phyloP scores from a whole-genome alignment of 2,329 filamentous ascomycete species.

The Colletotrichum gloeosporioides region DNA sequence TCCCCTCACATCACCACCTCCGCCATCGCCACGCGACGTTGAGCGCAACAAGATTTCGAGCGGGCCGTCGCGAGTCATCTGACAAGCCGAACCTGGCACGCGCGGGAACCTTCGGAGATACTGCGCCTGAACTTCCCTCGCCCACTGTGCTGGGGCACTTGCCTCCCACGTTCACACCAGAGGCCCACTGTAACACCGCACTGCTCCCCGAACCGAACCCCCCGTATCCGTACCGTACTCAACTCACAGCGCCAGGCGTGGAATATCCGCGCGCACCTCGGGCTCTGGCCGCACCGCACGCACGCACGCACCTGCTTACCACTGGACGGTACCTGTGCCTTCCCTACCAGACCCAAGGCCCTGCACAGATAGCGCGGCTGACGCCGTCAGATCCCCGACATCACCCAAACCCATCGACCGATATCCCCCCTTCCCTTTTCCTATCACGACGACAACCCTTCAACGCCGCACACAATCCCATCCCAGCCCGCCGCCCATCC shows the following conservation, averaged over 20 bases:
- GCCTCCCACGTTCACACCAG: neutral
- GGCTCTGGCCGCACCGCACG: neutral
- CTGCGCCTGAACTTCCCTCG: neutral
- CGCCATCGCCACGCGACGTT: neutral
- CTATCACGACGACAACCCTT: neutral
- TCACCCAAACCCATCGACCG: constrained; percentile 10
- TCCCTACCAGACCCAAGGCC: neutral
- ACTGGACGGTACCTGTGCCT: neutral
- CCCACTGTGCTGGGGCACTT: neutral
- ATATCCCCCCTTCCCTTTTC: constrained; percentile 8
- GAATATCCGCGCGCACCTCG: neutral
- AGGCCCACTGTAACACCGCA: neutral
- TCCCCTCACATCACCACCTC: neutral
- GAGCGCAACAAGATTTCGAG: constrained; percentile 8
- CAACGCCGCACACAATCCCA: neutral
- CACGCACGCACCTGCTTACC: neutral
- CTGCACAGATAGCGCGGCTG: constrained; percentile 22
- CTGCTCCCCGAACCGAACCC: neutral
- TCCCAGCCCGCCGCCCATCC: neutral
- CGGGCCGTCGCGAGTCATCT: constrained; percentile 21
- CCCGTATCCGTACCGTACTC: constrained; percentile 3
- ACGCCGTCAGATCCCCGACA: constrained; percentile 23
- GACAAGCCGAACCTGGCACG: constrained; percentile 4
- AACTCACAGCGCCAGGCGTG: neutral
- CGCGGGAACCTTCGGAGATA: constrained; percentile 19